These are phyloP conservation scores for Artemisia annua DNA, from an alignment of 129 eudicot genomes.

Conservation along the genomic window DNA sequence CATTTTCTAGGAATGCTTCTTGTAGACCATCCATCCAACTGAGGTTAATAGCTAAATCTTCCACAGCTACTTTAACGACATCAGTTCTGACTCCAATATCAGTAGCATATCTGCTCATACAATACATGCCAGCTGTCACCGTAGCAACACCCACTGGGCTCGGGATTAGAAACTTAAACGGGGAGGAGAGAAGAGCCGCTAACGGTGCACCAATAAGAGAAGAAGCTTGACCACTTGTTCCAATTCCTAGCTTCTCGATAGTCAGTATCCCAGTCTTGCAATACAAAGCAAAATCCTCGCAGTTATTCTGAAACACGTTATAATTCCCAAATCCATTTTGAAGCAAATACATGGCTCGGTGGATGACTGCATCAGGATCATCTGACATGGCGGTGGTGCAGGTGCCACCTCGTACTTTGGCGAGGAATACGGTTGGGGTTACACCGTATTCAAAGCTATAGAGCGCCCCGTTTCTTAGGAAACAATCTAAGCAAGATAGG, in stretches of 20 bases:
- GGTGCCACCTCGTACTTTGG: slow-evolving; percentile 88
- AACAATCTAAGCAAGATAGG: slow-evolving; percentile 87
- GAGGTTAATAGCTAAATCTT: slow-evolving; percentile 69
- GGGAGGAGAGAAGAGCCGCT: slow-evolving; percentile 74
- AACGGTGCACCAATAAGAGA: slow-evolving; percentile 73
- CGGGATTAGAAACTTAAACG: slow-evolving; percentile 61
- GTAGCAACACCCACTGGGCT: slow-evolving; percentile 86
- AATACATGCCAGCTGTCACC: slow-evolving; percentile 85
- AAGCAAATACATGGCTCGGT: slow-evolving; percentile 79
- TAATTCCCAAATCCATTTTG: slow-evolving; percentile 84
- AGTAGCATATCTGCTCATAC: slow-evolving; percentile 84
- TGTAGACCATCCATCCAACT: slow-evolving; percentile 51
- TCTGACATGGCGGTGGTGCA: slow-evolving; percentile 85
- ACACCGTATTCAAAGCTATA: slow-evolving; percentile 75
- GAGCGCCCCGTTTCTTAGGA: slow-evolving; percentile 65
- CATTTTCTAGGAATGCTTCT: slow-evolving; percentile 38
- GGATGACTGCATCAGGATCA: slow-evolving; percentile 48
- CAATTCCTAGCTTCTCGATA: slow-evolving; percentile 64
- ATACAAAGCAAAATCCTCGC: slow-evolving; percentile 89
- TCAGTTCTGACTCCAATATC: slow-evolving; percentile 84
- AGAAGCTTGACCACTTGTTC: slow-evolving; percentile 85
- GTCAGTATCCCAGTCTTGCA: slow-evolving; percentile 85
- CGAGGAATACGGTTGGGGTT: slow-evolving; percentile 61
- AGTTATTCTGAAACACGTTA: slow-evolving; percentile 75
- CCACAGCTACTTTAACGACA: slow-evolving; percentile 84